phyloP scores from a whole-genome alignment of 2,329 filamentous ascomycete species.

The Hawksworthiomyces lignivorus region DNA sequence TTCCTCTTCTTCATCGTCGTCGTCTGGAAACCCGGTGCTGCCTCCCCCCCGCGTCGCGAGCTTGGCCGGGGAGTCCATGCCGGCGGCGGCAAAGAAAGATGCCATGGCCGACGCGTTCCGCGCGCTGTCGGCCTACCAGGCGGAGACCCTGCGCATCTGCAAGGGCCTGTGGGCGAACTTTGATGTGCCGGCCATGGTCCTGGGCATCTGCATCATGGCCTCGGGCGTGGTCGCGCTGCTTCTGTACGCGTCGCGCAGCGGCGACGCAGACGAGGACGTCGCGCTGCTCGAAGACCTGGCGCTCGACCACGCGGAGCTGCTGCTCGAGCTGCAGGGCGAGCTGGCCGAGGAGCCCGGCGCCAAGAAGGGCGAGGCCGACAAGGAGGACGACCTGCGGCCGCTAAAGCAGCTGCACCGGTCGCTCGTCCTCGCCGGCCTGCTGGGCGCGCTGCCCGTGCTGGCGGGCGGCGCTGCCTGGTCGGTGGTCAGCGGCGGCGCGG shows the following conservation, averaged over 20 bases:
- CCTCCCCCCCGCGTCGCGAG: slow-evolving; percentile 1
- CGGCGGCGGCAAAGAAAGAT: slow-evolving; percentile 25
- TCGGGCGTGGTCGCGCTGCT: slow-evolving; percentile 61
- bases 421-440: slow-evolving; percentile 29
- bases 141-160: slow-evolving; percentile 69
- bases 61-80: slow-evolving; percentile 34
- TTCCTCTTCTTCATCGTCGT: slow-evolving; percentile 42
- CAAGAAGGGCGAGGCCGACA: slow-evolving; percentile 37
- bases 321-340: slow-evolving; percentile 40
- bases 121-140: slow-evolving; percentile 67
- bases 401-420: slow-evolving; percentile 33
- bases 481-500: slow-evolving; percentile 8
- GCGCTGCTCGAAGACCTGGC: slow-evolving; percentile 44
- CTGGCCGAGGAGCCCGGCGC: background rate
- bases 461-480: slow-evolving; percentile 5
- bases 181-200: slow-evolving; percentile 75
- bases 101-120: slow-evolving; percentile 38
- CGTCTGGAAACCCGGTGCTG: slow-evolving; percentile 35
- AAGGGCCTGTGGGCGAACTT: slow-evolving; percentile 87
- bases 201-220: slow-evolving; percentile 66
- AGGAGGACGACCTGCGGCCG: slow-evolving; percentile 48
- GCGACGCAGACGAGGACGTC: slow-evolving; percentile 34
- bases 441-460: slow-evolving; percentile 23
- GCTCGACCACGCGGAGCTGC: slow-evolving; percentile 52
- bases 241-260: slow-evolving; percentile 59